Base-by-base conservation (phyloP, 202 grass and related monocot genomes). In the Bolboschoenoplectus hybrid region DNA sequence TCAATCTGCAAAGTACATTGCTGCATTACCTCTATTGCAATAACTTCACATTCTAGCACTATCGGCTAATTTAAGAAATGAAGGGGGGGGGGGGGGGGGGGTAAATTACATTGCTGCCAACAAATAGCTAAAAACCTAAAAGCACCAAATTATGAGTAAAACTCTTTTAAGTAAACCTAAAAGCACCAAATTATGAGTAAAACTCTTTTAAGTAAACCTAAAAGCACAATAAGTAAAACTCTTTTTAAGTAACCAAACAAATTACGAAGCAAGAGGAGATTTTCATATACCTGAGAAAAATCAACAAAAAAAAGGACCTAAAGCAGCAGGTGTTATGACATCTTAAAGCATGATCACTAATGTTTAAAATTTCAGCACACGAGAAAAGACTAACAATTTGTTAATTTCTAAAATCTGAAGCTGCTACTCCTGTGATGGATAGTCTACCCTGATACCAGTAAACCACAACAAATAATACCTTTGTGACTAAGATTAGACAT, bases 401-500 rank as follows among this genome's bases (percentile, higher is more conserved):
- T 61, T 61, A 44, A 56, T 39, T 16, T 17, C 53, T 80, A 80
- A 80, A 46, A 61, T 16, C 46, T 51, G 9, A 51, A 32, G 9
- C 9, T 34, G 9, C n/a, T 73, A 26, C 8, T 47, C 43, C 69
- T 49, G 26, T 73, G 8, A 73, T 17, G 9, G 14, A 72, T 26
- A 26, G 43, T 47, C 9, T 73, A 20, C 7, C 7, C 78, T 65
- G 2, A 13, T 58, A 38, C 34, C 17, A 80, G 19, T 35, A 66
- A 82, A 64, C n/a, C 11, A 65, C 3, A 47, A 63, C 9, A 66
- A 65, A 65, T 49, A 43, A 63, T 7, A 41, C 11, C 65, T 41
- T 16, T 17, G 26, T 53, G 41, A 47, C 46, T 38, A 44, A 19
- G 12, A 80, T 92, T 77, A 93, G 74, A 62, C 49, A 53, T 98